These are phyloP conservation scores for Primulina huaijiensis DNA, from an alignment of 257 asterid genomes.

Conservation along the genomic window DNA sequence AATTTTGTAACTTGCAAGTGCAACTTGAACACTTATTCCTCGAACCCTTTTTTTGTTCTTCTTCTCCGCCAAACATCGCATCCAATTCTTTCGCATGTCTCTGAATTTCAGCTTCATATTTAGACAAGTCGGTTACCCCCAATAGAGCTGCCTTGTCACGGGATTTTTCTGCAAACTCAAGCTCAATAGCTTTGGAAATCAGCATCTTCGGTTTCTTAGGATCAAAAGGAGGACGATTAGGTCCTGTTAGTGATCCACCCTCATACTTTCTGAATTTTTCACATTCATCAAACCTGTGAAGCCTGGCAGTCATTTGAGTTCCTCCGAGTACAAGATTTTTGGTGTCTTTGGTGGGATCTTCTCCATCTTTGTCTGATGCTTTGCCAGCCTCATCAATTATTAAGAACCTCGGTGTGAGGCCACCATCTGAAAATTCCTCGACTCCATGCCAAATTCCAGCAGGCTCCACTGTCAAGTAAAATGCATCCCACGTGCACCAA, in stretches of 20 bases:
- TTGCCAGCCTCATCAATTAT: conserved; percentile 59
- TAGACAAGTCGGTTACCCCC: conserved; percentile 40
- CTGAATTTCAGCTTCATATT: conserved; percentile 34
- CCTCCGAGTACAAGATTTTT: conserved; percentile 29
- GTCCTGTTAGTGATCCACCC: conserved; percentile 44
- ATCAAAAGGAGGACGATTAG: conserved; percentile 42
- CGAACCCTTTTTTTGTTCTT: conserved; percentile 25
- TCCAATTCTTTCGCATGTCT: conserved; percentile 38
- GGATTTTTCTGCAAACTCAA: conserved; percentile 63
- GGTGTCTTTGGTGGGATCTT: conserved; percentile 38
- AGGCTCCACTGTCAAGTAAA: conserved; percentile 43
- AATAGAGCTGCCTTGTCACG: conserved; percentile 48
- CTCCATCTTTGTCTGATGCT: conserved; percentile 46
- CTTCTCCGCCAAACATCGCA: conserved; percentile 41
- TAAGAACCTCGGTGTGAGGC: conserved; percentile 34
- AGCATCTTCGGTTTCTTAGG: conserved; percentile 58
- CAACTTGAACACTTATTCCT: not conserved
- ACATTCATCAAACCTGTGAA: conserved; percentile 37
- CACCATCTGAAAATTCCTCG: conserved; percentile 26
- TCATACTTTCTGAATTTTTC: conserved; percentile 37
- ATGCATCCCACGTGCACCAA: conserved; percentile 57
- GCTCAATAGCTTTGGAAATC: conserved; percentile 67
- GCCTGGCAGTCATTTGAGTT: conserved; percentile 44
- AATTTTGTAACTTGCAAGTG: not conserved
- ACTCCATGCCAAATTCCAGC: conserved; percentile 44